Percentiles rank a stretch among this genome's conserved stretches.
Evolutionary conservation across 1,284 basidiomycete genomes (phyloP).

Genomic region (Ustilago loliicola): DNA sequence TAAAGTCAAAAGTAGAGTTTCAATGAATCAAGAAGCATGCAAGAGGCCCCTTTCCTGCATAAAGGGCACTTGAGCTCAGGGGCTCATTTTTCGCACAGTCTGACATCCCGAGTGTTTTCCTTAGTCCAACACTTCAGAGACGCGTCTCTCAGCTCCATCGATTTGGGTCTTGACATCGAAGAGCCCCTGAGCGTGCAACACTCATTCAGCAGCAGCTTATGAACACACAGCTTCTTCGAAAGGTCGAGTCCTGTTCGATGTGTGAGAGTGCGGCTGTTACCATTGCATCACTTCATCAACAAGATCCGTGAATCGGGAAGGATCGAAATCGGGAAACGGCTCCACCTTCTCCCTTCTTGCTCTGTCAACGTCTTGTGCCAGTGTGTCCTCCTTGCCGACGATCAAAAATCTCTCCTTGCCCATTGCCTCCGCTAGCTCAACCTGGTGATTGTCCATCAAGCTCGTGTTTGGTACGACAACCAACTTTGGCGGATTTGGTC

Average conservation of each 20-base stretch:
- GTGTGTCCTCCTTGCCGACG: slow-evolving; percentile 30
- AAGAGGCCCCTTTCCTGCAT: slow-evolving; percentile 32
- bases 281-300: slow-evolving; percentile 37
- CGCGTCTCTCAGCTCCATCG: slow-evolving; percentile 15
- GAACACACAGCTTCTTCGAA: neutral
- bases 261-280: slow-evolving; percentile 2
- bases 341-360: slow-evolving; percentile 3
- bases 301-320: slow-evolving; percentile 33
- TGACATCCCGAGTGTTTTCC: slow-evolving; percentile 19
- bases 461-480: slow-evolving; percentile 90
- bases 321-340: slow-evolving; percentile 47
- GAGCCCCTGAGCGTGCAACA: slow-evolving; percentile 20
- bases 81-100: slow-evolving; percentile 13
- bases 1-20: slow-evolving; percentile 22
- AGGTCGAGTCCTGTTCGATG: neutral
- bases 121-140: slow-evolving; percentile 27
- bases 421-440: slow-evolving; percentile 84
- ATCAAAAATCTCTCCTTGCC: slow-evolving; percentile 28
- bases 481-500: slow-evolving; percentile 75
- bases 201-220: neutral
- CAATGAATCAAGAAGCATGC: slow-evolving; percentile 20
- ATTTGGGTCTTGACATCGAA: slow-evolving; percentile 6
- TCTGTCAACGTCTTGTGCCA: slow-evolving; percentile 31
- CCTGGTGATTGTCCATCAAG: slow-evolving; percentile 92
- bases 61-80: slow-evolving; percentile 1